phyloP scores from a whole-genome alignment of 116 monocot species.

The Phalaenopsis hybrid region DNA sequence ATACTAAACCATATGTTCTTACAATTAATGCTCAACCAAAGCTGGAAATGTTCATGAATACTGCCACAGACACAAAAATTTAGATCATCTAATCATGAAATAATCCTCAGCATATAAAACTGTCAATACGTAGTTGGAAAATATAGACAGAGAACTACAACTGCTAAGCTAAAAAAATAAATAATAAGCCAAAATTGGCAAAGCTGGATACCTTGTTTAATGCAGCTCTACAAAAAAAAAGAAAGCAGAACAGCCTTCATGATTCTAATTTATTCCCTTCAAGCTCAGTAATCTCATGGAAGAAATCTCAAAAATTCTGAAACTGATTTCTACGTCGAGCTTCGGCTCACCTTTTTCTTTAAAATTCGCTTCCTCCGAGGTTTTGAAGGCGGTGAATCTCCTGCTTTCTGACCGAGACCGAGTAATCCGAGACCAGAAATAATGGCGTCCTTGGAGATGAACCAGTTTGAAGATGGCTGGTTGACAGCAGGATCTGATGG shows the following conservation, averaged over 20 bases:
- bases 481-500: conserved; percentile 24
- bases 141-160: neutral
- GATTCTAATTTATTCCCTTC: neutral
- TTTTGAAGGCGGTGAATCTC: conserved; percentile 40
- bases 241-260: neutral
- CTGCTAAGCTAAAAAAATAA: neutral
- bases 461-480: conserved; percentile 60
- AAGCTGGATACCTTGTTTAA: neutral
- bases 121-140: neutral
- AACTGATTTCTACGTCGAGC: conserved; percentile 20
- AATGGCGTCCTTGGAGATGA: conserved; percentile 86
- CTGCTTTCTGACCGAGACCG: conserved; percentile 52
- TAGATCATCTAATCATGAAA: neutral
- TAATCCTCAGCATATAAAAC: neutral
- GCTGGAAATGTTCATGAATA: no score
- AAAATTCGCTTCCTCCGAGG: conserved; percentile 73
- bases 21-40: no score
- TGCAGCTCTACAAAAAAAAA: neutral
- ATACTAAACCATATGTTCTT: no score
- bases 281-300: neutral
- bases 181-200: conserved; percentile 1
- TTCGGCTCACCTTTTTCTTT: conserved; percentile 56
- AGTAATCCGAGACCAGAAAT: conserved; percentile 77
- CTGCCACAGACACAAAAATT: no score
- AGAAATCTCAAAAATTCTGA: neutral